phyloP scores from a whole-genome alignment of 1,284 basidiomycete genomes.

The Ceratobasidium sp. region DNA sequence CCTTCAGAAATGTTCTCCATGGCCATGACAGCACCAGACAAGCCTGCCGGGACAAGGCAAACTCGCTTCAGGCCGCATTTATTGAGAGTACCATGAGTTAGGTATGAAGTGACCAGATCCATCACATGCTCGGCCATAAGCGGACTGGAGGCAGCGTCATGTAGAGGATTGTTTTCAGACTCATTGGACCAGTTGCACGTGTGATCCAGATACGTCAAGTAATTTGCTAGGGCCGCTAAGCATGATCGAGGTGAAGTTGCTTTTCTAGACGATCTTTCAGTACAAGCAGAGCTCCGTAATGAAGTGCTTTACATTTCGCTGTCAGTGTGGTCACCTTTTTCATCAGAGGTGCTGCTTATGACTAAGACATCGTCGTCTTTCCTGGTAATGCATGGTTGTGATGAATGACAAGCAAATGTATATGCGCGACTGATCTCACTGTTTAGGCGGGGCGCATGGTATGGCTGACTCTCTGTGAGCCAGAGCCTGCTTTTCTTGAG shows the following conservation, averaged over 20 bases:
- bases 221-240: background rate
- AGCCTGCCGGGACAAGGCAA: background rate
- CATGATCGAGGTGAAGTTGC: too few species aligned
- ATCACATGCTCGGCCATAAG: conserved; percentile 2
- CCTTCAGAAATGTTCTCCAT: background rate
- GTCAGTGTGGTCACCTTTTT: too few species aligned
- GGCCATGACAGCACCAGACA: background rate
- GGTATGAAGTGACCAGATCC: background rate
- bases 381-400: too few species aligned
- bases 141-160: background rate
- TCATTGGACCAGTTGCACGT: background rate
- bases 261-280: too few species aligned
- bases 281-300: background rate
- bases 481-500: too few species aligned
- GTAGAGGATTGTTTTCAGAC: background rate
- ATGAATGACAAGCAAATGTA: too few species aligned
- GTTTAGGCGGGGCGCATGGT: background rate
- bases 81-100: background rate
- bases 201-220: background rate
- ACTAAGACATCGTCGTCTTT: too few species aligned
- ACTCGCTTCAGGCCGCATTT: background rate
- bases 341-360: background rate
- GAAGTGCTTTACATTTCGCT: too few species aligned
- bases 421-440: background rate
- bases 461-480: too few species aligned